phyloP scores from a whole-genome alignment of 768 basidiomycete species.

The Psilocybe sp. region DNA sequence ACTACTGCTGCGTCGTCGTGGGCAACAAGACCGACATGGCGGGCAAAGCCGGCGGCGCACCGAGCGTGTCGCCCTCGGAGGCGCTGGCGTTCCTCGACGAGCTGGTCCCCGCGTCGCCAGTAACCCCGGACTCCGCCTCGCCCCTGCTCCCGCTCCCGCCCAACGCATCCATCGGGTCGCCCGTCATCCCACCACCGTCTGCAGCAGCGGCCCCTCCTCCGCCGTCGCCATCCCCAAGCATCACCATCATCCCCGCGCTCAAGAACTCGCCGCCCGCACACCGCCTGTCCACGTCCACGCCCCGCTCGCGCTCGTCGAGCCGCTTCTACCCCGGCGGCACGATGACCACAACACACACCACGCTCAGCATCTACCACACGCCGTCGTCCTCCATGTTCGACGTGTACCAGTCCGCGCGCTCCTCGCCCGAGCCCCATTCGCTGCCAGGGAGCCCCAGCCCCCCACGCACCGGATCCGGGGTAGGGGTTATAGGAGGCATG shows the following conservation, averaged over 20 bases:
- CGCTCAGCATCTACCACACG: constrained; percentile 68
- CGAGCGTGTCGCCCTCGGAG: constrained; percentile 36
- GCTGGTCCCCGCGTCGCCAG: constrained; percentile 43
- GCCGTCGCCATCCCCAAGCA: no score
- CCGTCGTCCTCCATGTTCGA: constrained; percentile 78
- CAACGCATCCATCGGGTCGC: no score
- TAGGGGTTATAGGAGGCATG: constrained; percentile 11
- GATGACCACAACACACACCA: constrained; percentile 54
- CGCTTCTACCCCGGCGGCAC: constrained; percentile 48
- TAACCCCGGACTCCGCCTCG: neutral
- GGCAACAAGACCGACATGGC: constrained; percentile 77
- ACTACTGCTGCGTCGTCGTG: constrained; percentile 72
- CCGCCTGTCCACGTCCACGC: constrained; percentile 36
- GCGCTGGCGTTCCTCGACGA: constrained; percentile 54
- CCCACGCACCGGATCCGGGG: neutral
- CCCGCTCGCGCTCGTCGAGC: constrained; percentile 45
- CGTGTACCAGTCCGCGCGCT: constrained; percentile 57
- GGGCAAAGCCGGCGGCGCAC: constrained; percentile 14
- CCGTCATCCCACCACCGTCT: no score
- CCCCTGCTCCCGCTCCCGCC: no score
- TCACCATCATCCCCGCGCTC: no score
- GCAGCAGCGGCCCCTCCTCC: no score
- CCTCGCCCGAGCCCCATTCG: constrained; percentile 47
- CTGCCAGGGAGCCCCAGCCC: neutral
- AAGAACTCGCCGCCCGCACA: constrained; percentile 9